Conservation (phyloP, 306 rosid genomes). For the Lotus japonicus region DNA sequence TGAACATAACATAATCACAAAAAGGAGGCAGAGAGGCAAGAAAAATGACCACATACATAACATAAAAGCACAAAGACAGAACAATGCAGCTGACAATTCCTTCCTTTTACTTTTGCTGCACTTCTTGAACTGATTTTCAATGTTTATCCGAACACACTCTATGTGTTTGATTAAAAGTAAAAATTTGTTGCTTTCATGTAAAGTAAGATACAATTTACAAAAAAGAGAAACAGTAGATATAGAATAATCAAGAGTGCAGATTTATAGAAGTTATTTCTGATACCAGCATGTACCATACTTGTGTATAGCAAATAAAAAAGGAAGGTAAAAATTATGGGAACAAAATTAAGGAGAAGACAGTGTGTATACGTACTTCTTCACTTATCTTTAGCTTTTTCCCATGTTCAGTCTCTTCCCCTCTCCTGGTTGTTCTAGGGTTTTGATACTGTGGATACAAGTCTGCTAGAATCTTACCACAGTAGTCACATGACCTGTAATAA, state of each 20-base stretch:
- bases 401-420: background rate
- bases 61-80: background rate
- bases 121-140: too few relatives aligned
- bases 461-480: conserved; percentile 21
- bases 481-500: conserved; percentile 4
- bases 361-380: background rate
- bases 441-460: background rate
- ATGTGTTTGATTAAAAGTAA: too few relatives aligned
- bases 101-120: too few relatives aligned
- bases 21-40: background rate
- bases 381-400: background rate
- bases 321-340: background rate
- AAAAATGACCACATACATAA: background rate
- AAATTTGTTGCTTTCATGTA: too few relatives aligned
- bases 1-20: background rate
- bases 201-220: too few relatives aligned
- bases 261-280: too few relatives aligned
- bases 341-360: too few relatives aligned
- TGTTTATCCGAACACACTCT: too few relatives aligned
- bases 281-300: background rate
- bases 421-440: background rate
- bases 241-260: too few relatives aligned
- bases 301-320: background rate
- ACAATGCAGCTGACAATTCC: background rate
- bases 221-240: too few relatives aligned